These are phyloP conservation scores for Aspergillus pseudotamarii DNA, from an alignment of 2,329 filamentous ascomycete genomes.

Conservation along the genomic window DNA sequence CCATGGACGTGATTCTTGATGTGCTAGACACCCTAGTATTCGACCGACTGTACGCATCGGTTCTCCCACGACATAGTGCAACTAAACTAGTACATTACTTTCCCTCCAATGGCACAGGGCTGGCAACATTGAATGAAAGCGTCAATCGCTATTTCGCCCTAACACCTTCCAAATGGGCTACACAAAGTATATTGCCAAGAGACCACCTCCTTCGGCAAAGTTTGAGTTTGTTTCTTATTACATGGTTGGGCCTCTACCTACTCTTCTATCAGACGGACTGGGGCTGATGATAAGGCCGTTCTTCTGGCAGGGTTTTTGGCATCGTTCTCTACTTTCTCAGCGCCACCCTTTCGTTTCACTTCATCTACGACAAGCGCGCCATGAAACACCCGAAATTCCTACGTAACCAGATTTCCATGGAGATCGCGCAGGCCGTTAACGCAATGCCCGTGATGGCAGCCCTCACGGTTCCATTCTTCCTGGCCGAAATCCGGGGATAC, in stretches of 20 bases:
- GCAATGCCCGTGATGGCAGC: conserved; percentile 81
- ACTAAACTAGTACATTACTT: neutral
- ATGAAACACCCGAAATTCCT: conserved; percentile 89
- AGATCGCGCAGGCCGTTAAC: conserved; percentile 75
- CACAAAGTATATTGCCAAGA: conserved; percentile 3
- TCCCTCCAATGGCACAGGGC: conserved; percentile 4
- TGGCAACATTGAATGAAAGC: conserved; percentile 3
- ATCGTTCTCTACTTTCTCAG: conserved; percentile 12
- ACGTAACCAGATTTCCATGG: conserved; percentile 83
- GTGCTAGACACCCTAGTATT: conserved; percentile 25
- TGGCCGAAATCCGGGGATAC: conserved; percentile 79
- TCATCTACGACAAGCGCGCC: conserved; percentile 88
- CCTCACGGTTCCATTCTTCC: conserved; percentile 78
- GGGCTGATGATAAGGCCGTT: neutral
- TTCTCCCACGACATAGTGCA: conserved; percentile 12
- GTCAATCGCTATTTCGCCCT: conserved; percentile 13
- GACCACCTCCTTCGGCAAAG: conserved; percentile 12
- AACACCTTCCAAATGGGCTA: conserved; percentile 10
- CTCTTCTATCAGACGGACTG: neutral
- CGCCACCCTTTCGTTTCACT: conserved; percentile 33
- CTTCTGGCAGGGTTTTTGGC: conserved; percentile 8
- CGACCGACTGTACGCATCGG: conserved; percentile 22
- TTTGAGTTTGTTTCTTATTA: conserved; percentile 14
- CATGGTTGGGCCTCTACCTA: conserved; percentile 1
- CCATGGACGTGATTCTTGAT: conserved; percentile 26